phyloP scores from a whole-genome alignment of 768 basidiomycete genomes.

The Leccinellum rugosiceps region DNA sequence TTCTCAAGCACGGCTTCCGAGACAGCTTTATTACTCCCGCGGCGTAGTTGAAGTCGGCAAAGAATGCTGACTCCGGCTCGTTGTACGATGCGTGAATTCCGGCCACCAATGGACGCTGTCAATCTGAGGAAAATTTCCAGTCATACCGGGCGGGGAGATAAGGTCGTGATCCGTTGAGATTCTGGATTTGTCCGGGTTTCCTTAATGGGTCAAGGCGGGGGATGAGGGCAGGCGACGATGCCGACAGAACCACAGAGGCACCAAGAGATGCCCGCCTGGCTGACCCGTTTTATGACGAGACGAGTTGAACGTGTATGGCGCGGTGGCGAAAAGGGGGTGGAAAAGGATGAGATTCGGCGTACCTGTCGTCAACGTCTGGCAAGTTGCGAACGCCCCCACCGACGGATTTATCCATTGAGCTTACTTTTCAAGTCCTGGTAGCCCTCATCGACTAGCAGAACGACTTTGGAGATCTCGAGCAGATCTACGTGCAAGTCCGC shows the following conservation, averaged over 20 bases:
- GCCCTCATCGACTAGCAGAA: constrained; percentile 20
- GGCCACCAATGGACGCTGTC: constrained; percentile 17
- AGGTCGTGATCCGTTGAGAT: constrained; percentile 32
- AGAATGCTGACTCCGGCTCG: constrained; percentile 13
- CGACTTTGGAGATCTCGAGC: constrained; percentile 18
- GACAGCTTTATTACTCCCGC: constrained; percentile 25
- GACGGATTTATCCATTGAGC: constrained; percentile 6
- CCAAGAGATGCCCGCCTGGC: constrained; percentile 2
- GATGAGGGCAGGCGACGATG: constrained; percentile 12
- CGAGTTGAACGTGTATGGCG: constrained; percentile 6
- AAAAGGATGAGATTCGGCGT: constrained; percentile 18
- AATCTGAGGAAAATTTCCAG: constrained; percentile 3
- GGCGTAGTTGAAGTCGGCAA: constrained; percentile 21
- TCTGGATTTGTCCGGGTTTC: constrained; percentile 5
- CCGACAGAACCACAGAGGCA: constrained; percentile 10
- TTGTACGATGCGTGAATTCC: constrained; percentile 15
- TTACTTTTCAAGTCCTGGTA: constrained; percentile 20
- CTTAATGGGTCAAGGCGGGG: not conserved
- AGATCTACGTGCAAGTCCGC: constrained; percentile 31
- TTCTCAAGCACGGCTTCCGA: constrained; percentile 5
- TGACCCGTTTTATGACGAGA: constrained; percentile 4
- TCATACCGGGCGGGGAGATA: constrained; percentile 25
- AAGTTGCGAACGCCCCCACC: constrained; percentile 3
- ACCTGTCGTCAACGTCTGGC: constrained; percentile 11
- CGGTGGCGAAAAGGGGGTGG: constrained; percentile 30